Conservation (phyloP, 2,329 filamentous ascomycete genomes). For the Cladobotryum mycophilum region DNA sequence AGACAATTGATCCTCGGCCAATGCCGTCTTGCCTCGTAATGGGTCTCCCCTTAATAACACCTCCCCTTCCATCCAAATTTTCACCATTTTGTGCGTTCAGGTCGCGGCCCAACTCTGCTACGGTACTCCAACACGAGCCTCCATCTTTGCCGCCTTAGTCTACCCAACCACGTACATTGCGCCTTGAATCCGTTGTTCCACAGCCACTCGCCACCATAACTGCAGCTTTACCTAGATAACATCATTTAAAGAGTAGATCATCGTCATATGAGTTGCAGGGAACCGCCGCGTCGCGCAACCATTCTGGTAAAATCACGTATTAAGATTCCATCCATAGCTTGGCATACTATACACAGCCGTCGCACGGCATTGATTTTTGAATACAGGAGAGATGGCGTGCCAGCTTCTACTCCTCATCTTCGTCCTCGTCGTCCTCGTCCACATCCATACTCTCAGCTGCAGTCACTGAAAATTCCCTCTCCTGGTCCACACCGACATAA, state of each 20-base stretch:
- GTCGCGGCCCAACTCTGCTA: background rate
- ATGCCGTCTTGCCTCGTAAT: background rate
- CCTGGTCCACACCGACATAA: slow-evolving; percentile 95
- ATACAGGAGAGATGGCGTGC: slow-evolving; percentile 6
- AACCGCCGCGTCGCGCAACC: slow-evolving; percentile 2
- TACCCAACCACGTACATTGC: slow-evolving; percentile 14
- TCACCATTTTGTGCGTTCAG: background rate
- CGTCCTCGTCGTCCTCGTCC: slow-evolving; percentile 76
- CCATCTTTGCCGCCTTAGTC: slow-evolving; percentile 8
- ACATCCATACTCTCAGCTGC: slow-evolving; percentile 94
- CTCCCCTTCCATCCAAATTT: slow-evolving; percentile 2
- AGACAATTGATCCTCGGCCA: slow-evolving; percentile 1
- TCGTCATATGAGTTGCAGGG: slow-evolving; percentile 14
- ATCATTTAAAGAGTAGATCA: slow-evolving; percentile 20
- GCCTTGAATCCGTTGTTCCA: slow-evolving; percentile 23
- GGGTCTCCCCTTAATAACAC: slow-evolving; percentile 3
- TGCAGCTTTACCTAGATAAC: slow-evolving; percentile 24
- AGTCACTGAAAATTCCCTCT: slow-evolving; percentile 77
- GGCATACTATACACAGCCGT: slow-evolving; percentile 27
- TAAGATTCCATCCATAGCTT: slow-evolving; percentile 22
- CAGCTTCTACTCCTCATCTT: slow-evolving; percentile 32
- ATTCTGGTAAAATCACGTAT: slow-evolving; percentile 1
- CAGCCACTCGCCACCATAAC: slow-evolving; percentile 24
- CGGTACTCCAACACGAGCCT: background rate
- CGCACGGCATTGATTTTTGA: slow-evolving; percentile 15